Evolutionary conservation across 345 rosid species (phyloP).

Genomic region (Hibiscus mutabilis): DNA sequence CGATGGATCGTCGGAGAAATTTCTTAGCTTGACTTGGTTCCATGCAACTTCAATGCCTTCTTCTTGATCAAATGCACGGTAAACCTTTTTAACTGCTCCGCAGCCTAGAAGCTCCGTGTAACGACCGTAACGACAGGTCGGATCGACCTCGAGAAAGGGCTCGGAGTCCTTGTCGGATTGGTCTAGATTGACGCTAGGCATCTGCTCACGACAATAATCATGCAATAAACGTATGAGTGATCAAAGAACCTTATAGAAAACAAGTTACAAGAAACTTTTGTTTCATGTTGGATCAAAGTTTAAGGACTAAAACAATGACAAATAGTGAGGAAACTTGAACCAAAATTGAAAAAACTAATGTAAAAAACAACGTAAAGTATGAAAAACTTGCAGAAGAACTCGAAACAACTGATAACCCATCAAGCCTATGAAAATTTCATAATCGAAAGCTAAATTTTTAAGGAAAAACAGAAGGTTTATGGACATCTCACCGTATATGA

Average conservation of each 20-base stretch:
- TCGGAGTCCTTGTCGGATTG: slow-evolving; percentile 47
- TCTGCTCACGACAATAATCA: slow-evolving; percentile 21
- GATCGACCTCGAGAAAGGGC: slow-evolving; percentile 66
- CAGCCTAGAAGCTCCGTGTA: slow-evolving; percentile 58
- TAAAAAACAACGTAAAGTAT: neutral
- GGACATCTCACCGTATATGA: slow-evolving; percentile 8
- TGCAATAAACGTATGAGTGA: neutral
- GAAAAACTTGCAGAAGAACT: neutral
- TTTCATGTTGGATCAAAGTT: neutral
- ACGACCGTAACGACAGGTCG: slow-evolving; percentile 73
- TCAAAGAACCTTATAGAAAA: neutral
- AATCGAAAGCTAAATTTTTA: neutral
- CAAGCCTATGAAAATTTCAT: neutral
- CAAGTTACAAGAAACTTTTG: neutral
- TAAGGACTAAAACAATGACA: neutral
- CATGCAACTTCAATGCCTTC: slow-evolving; percentile 94
- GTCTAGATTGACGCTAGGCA: slow-evolving; percentile 41
- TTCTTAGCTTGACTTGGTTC: slow-evolving; percentile 75
- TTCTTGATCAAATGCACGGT: slow-evolving; percentile 84
- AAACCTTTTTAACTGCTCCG: slow-evolving; percentile 76
- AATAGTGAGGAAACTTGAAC: neutral
- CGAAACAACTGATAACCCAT: neutral
- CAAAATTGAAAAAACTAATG: neutral
- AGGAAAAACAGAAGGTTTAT: too few species aligned
- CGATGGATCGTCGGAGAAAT: slow-evolving; percentile 42